Percentiles rank a stretch among this genome's conserved stretches.
phyloP scores from a whole-genome alignment of 495 filamentous ascomycete genomes.

The Melanomma pulvis-pyrius region DNA sequence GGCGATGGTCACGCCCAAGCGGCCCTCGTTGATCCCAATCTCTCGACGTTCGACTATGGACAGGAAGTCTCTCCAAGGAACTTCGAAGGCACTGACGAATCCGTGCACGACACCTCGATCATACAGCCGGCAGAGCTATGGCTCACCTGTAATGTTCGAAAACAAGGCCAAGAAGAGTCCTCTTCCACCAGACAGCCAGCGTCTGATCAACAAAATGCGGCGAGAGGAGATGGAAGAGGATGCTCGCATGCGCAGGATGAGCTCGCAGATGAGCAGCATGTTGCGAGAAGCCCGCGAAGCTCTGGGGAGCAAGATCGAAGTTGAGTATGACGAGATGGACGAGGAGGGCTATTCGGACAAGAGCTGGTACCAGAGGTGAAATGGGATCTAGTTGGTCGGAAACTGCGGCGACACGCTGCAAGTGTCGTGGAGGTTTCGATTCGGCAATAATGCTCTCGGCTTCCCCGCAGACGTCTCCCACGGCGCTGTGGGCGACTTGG shows the following conservation, averaged over 20 bases:
- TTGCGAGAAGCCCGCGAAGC: conserved; percentile 88
- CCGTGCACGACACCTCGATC: conserved; percentile 19
- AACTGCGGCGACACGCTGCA: background rate
- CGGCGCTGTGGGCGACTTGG: background rate
- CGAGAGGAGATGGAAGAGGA: conserved; percentile 79
- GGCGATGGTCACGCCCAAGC: conserved; percentile 17
- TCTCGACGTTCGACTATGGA: conserved; percentile 38
- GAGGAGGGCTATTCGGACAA: conserved; percentile 5
- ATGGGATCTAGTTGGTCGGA: background rate
- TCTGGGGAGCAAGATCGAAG: conserved; percentile 74
- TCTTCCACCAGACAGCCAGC: conserved; percentile 64
- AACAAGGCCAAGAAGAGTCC: conserved; percentile 44
- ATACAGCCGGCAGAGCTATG: conserved; percentile 35
- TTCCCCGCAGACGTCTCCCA: background rate
- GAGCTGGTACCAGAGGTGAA: conserved; percentile 17
- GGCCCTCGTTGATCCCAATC: conserved; percentile 40
- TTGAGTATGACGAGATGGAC: conserved; percentile 58
- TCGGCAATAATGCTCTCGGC: background rate
- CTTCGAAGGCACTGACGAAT: conserved; percentile 26
- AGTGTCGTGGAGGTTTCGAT: background rate
- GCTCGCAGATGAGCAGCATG: conserved; percentile 77
- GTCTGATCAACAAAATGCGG: conserved; percentile 64
- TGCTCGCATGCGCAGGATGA: conserved; percentile 73
- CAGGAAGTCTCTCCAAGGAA: conserved; percentile 47
- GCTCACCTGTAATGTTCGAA: conserved; percentile 33